phyloP scores from a whole-genome alignment of 2,329 filamentous ascomycete genomes.

The Clonostachys rosea region DNA sequence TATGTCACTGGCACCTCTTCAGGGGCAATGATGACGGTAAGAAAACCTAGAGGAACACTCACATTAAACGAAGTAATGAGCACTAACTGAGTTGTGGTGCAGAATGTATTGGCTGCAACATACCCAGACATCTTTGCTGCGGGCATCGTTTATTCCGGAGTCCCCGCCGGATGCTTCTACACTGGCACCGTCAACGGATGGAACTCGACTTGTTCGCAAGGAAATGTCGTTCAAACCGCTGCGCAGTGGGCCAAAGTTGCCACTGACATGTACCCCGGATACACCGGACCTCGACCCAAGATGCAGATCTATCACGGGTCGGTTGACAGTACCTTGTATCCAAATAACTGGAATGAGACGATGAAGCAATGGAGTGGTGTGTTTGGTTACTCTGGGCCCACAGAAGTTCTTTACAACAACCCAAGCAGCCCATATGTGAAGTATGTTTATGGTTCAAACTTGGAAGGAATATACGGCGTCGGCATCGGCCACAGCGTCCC shows the following conservation, averaged over 20 bases:
- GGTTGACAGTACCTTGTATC: constrained; percentile 40
- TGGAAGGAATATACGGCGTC: constrained; percentile 24
- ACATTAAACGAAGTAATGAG: background rate
- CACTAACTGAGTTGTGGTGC: background rate
- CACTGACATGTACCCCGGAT: constrained; percentile 40
- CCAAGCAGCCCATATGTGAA: constrained; percentile 21
- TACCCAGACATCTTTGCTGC: constrained; percentile 44
- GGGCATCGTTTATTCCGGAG: constrained; percentile 35
- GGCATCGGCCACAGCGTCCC: constrained; percentile 24
- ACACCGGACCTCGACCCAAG: constrained; percentile 41
- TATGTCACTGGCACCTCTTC: constrained; percentile 47
- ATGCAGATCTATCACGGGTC: constrained; percentile 57
- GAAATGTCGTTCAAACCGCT: constrained; percentile 32
- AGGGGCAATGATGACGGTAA: constrained; percentile 44
- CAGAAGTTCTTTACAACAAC: constrained; percentile 13
- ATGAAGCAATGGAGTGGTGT: constrained; percentile 52
- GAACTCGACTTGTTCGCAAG: constrained; percentile 47
- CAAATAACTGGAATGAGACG: constrained; percentile 51
- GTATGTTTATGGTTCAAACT: constrained; percentile 20
- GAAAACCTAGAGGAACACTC: constrained; percentile 1
- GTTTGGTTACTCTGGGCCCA: constrained; percentile 28
- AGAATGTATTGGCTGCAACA: constrained; percentile 37
- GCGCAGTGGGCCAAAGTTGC: constrained; percentile 43
- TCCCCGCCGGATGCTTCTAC: constrained; percentile 37
- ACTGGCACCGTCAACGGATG: constrained; percentile 35